Percentiles rank a stretch among this genome's conserved stretches.
Evolutionary conservation across 139 green algal genomes (phyloP).

Genomic region (Nannochloris sp.): DNA sequence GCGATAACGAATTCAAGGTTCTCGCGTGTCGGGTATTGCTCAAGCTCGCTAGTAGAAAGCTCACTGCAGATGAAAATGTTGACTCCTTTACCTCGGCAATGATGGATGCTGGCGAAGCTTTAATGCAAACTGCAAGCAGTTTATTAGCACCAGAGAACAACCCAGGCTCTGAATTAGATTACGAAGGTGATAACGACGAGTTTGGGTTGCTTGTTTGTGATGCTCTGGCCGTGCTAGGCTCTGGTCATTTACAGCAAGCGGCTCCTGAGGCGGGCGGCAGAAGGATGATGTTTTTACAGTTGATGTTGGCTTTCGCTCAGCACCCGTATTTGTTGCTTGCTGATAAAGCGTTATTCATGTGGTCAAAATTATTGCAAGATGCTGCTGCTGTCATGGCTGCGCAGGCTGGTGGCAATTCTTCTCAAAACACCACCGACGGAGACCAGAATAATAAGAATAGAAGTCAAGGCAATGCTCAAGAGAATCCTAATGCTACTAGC

Average conservation of each 20-base stretch:
- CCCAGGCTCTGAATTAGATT: conserved; percentile 36
- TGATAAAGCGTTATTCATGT: conserved; percentile 51
- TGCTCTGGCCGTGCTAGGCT: conserved; percentile 43
- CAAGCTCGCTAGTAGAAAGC: conserved; percentile 23
- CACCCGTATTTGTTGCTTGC: conserved; percentile 60
- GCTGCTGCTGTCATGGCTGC: neutral
- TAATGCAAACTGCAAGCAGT: conserved; percentile 33
- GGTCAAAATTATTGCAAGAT: conserved; percentile 31
- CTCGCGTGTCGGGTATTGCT: conserved; percentile 52
- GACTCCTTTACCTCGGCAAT: conserved; percentile 41
- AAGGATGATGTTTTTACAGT: conserved; percentile 15
- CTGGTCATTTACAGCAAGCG: conserved; percentile 32
- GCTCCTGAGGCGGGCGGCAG: neutral
- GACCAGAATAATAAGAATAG: too few relatives aligned
- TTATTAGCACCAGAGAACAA: conserved; percentile 28
- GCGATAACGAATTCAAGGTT: conserved; percentile 43
- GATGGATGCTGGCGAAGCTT: conserved; percentile 31
- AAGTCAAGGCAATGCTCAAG: too few relatives aligned
- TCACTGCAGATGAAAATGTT: conserved; percentile 39
- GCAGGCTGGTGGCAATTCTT: neutral
- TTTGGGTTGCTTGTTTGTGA: conserved; percentile 54
- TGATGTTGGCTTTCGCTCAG: conserved; percentile 56
- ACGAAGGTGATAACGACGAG: conserved; percentile 51
- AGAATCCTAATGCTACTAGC: too few relatives aligned
- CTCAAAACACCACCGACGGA: neutral